phyloP scores from a whole-genome alignment of 2,329 filamentous ascomycete genomes.

The Talaromyces sp. region DNA sequence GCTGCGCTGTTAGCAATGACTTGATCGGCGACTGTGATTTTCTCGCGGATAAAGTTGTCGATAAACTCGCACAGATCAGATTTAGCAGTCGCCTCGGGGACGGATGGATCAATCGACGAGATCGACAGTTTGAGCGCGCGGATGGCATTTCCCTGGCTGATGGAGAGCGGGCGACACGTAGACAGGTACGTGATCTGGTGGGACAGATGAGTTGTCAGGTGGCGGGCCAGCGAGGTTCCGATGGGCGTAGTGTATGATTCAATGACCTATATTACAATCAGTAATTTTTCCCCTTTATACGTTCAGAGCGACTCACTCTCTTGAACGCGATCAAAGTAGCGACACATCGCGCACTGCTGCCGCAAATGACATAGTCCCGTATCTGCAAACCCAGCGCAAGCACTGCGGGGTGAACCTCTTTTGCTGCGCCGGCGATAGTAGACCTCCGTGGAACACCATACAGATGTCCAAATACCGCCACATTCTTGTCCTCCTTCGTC shows the following conservation, averaged over 20 bases:
- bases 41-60: conserved; percentile 84
- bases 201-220: conserved; percentile 88
- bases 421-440: conserved; percentile 56
- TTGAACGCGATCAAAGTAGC: conserved; percentile 88
- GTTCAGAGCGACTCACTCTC: conserved; percentile 50
- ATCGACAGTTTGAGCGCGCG: conserved; percentile 91
- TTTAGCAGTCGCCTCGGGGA: conserved; percentile 78
- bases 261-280: conserved; percentile 61
- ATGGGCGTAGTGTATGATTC: conserved; percentile 86
- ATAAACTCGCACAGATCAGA: conserved; percentile 72
- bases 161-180: conserved; percentile 90
- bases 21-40: conserved; percentile 79
- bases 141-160: conserved; percentile 96
- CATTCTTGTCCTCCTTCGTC: conserved; percentile 60
- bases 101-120: conserved; percentile 81
- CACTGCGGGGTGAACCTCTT: conserved; percentile 80
- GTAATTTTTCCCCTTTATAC: not conserved
- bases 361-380: conserved; percentile 80
- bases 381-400: conserved; percentile 85
- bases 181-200: conserved; percentile 94
- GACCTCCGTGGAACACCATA: conserved; percentile 69
- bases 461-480: conserved; percentile 77
- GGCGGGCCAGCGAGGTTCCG: conserved; percentile 78
- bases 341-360: conserved; percentile 82
- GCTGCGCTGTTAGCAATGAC: conserved; percentile 76